Percentiles rank a stretch among this genome's conserved stretches.
Evolutionary conservation across 352 stramenopile genomes (phyloP).

Genomic region (Ochromonadaceae sp.): DNA sequence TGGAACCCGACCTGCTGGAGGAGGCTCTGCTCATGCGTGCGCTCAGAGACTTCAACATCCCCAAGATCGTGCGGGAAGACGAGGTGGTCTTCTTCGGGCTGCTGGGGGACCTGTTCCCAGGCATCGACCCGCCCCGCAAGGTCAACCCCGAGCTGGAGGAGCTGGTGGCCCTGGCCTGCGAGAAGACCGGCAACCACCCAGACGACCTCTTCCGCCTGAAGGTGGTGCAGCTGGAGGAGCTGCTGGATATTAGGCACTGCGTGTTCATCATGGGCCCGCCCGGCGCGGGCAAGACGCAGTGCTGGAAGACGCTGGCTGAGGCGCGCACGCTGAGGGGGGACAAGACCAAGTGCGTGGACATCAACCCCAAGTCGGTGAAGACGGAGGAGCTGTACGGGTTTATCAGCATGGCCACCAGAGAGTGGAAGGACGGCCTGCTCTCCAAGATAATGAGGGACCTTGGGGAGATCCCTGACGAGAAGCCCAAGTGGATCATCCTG

Average conservation of each 20-base stretch:
- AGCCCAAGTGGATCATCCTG: slow-evolving; percentile 91
- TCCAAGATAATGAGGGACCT: slow-evolving; percentile 87
- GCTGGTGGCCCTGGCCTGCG: slow-evolving; percentile 66
- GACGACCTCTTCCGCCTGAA: slow-evolving; percentile 81
- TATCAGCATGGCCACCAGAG: slow-evolving; percentile 78
- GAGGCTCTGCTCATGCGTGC: slow-evolving; percentile 82
- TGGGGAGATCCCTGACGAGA: slow-evolving; percentile 65
- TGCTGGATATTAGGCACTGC: slow-evolving; percentile 83
- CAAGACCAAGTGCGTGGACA: slow-evolving; percentile 45
- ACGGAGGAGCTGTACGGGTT: slow-evolving; percentile 89
- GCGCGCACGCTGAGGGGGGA: slow-evolving; percentile 42
- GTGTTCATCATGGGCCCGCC: slow-evolving; percentile 89
- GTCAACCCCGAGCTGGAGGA: slow-evolving; percentile 75
- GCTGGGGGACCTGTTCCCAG: slow-evolving; percentile 81
- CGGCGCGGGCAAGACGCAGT: slow-evolving; percentile 80
- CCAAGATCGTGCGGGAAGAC: slow-evolving; percentile 86
- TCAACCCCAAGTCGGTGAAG: slow-evolving; percentile 88
- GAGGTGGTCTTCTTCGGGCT: slow-evolving; percentile 84
- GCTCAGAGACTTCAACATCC: slow-evolving; percentile 89
- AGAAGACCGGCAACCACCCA: slow-evolving; percentile 62
- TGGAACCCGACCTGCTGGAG: slow-evolving; percentile 74
- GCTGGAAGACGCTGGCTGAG: slow-evolving; percentile 76
- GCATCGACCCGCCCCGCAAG: slow-evolving; percentile 72
- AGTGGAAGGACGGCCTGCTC: slow-evolving; percentile 88
- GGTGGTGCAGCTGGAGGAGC: slow-evolving; percentile 80